Evolutionary conservation across 148 eudicot genomes (phyloP), one percentile per base, ranked within the genome.

Genomic region (Heliosperma pusillum): DNA sequence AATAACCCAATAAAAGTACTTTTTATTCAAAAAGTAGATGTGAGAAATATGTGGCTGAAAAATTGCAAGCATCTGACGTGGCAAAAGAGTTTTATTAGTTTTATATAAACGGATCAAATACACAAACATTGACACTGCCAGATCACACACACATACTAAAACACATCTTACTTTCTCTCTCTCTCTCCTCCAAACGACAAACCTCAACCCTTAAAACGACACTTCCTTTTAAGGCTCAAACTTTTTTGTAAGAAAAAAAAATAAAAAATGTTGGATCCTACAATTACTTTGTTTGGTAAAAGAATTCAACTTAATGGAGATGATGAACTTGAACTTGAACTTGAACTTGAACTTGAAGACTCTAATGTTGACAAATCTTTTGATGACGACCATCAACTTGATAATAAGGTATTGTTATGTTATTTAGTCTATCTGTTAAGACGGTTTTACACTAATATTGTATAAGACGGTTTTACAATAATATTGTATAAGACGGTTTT

Each of bases 271-370:
- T 65, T 76, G 81, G 86, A 89, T 71, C 87, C 92, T 20, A 90
- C 91, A 53, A 80, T 94, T 77, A 94, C 86, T 82, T 82, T 94
- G 69, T 94, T 94, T 40, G 98, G 98, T 36, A 86, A 83, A 73
- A 86, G 85, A 78, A 91, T 93, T 78, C 89, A 78, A 50, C 77
- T 77, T 16, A n/a, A 82, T 52, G 79, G 66, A 60, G 74, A 85
- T 75, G 90, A 80, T 82, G 80, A 72, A 66, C 27, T 50, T 29
- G 64, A 69, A 15, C 68, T 3, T 68, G 64, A 50, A 15, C 68
- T 3, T 68, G 64, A 50, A 61, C 62, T 20, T 62, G 64, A 30
- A 15, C 40, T 57, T 76, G 69, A 57, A 0, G 73, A 75, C 10
- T 71, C 70, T 58, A 55, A 67, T 71, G 67, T 78, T 57, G 76